Evolutionary conservation across 805 yeast genomes (phyloP), one percentile per base, ranked within the genome.

Genomic region (Saccharomycopsis amapae): DNA sequence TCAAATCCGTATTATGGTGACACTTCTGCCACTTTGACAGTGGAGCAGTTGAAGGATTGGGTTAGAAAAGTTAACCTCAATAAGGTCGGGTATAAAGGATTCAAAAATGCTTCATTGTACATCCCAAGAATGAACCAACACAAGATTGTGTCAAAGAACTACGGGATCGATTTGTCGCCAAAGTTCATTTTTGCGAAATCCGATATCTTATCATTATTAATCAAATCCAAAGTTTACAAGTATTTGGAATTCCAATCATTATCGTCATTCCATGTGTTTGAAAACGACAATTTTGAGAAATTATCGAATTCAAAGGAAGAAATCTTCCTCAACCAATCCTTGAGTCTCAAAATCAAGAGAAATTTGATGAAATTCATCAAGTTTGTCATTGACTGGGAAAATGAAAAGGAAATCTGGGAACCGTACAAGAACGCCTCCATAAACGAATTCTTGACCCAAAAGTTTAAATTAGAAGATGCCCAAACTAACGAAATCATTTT

Each of bases 181-280:
- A 85, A 84, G 58, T 69, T 93, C 42, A 68, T 93, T 65, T 90
- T 93, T 64, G 93, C 96, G 32, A 79, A 81, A 62, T 81, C 93
- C n/a, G 96, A 89, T 62, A 69, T 93, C 56, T 69, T 90, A 53
- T 76, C 84, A 3, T 68, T 90, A 46, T 70, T 90, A 49, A 72
- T 89, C 50, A 83, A 85, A 60, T 80, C 94, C 42, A 76, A 96
- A 52, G 97, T 93, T 18, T 85, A 85, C 61, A 81, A 85, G 60
- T 90, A 90, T 64, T 71, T 93, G 59, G 97, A 93, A 62, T 90
- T 90, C 66, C 94, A 87, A 66, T 80, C 95, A 20, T 67, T 90
- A 53, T 77, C 86, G 38, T 82, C 80, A 53, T 89, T 90, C 67
- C 97, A 93, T 62, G 85, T 95, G n/a, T 93, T 75, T 64, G 96